Evolutionary conservation across 1,284 basidiomycete species (phyloP).

Genomic region (Phlebopus sp.): DNA sequence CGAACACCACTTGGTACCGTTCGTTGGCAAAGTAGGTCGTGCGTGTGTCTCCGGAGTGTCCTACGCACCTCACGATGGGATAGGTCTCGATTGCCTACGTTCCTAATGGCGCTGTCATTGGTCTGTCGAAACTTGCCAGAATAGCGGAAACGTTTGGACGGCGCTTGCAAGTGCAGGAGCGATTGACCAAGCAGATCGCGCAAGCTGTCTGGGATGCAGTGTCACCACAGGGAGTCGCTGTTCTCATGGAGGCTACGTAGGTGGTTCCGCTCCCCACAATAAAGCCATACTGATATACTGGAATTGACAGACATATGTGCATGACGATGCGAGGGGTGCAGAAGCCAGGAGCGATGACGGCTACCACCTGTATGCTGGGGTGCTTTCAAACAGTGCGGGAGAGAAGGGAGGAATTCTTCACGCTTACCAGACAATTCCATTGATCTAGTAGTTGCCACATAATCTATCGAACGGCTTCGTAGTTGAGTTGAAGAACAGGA

Average conservation of each 20-base stretch:
- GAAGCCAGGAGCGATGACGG: constrained; percentile 43
- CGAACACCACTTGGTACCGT: constrained; percentile 96
- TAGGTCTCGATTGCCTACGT: constrained; percentile 80
- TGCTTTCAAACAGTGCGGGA: not conserved
- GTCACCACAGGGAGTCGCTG: constrained; percentile 89
- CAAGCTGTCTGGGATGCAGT: constrained; percentile 93
- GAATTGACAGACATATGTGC: constrained; percentile 75
- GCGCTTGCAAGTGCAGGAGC: constrained; percentile 92
- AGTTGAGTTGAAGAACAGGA: too few relatives aligned
- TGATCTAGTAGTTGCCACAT: too few relatives aligned
- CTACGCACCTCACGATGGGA: constrained; percentile 6
- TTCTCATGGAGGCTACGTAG: constrained; percentile 93
- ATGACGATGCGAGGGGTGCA: constrained; percentile 99
- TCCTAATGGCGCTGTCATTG: constrained; percentile 90
- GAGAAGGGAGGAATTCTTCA: not conserved
- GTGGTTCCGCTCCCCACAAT: constrained; percentile 31
- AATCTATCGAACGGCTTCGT: too few relatives aligned
- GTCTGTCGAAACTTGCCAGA: constrained; percentile 88
- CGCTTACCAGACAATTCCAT: too few relatives aligned
- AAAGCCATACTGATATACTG: constrained; percentile 1
- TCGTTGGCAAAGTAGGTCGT: constrained; percentile 79
- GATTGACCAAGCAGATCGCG: constrained; percentile 93
- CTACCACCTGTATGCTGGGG: not conserved
- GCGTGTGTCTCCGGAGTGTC: constrained; percentile 19
- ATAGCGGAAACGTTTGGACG: constrained; percentile 94